These are phyloP conservation scores for Sorghum bicolor DNA, from an alignment of 176 grass and related monocot species.

Conservation along the genomic window Sorghum_bicolor_NCBIv3 NC_012870.2:77746501-77747000, in stretches of 20 bases:
- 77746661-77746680: not conserved
- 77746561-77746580: not conserved
- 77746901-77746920: too few species aligned
- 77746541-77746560: not conserved
- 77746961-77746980: too few species aligned
- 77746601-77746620: not conserved
- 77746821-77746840: conserved; percentile 51
- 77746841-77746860: conserved; percentile 56
- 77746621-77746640: not conserved
- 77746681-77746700: not conserved
- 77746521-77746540: too few species aligned
- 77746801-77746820: conserved; percentile 52
- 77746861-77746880: too few species aligned
- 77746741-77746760: not conserved
- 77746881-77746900: too few species aligned
- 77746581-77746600: not conserved
- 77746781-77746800: conserved; percentile 48
- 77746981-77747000: too few species aligned
- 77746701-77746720: not conserved
- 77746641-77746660: not conserved
- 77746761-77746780: not conserved
- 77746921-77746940: too few species aligned
- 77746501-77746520: too few species aligned
- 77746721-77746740: not conserved
- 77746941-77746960: too few species aligned